phyloP scores from a whole-genome alignment of 75 land plant genomes.

The Pinus albicaulis region DNA sequence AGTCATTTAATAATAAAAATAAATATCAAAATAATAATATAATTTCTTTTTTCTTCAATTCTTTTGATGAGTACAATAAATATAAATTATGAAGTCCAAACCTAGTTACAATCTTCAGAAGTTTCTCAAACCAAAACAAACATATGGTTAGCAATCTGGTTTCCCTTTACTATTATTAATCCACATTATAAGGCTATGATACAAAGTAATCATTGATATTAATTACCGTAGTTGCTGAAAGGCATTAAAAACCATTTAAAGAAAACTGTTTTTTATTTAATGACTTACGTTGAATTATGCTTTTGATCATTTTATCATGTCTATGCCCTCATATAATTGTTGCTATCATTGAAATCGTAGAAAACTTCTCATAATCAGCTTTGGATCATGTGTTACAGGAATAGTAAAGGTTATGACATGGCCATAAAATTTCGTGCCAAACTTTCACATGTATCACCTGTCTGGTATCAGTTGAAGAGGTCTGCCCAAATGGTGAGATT shows the following conservation, averaged over 20 bases:
- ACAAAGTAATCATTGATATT: not conserved
- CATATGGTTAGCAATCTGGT: not conserved
- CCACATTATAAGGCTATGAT: not conserved
- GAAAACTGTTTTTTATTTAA: not conserved
- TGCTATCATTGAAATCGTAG: not conserved
- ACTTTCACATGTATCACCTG: constrained; percentile 93
- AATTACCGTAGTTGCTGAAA: not conserved
- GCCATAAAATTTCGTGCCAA: constrained; percentile 76
- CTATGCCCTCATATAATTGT: not conserved
- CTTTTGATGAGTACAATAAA: too few relatives aligned
- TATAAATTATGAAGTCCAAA: too few relatives aligned
- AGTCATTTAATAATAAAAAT: too few relatives aligned
- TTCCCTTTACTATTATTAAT: not conserved
- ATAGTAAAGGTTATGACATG: constrained; percentile 90
- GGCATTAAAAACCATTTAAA: not conserved
- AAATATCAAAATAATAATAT: too few relatives aligned
- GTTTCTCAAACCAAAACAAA: not conserved
- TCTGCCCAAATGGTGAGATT: constrained; percentile 14
- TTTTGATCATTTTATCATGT: not conserved
- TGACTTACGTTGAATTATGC: not conserved
- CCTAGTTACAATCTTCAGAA: too few relatives aligned
- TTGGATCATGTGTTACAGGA: constrained; percentile 59
- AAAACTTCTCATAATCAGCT: constrained; percentile 1
- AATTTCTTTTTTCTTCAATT: too few relatives aligned
- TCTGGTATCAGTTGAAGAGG: constrained; percentile 98